phyloP scores from a whole-genome alignment of 306 rosid species.

The Pterocarpus santalinus region DNA sequence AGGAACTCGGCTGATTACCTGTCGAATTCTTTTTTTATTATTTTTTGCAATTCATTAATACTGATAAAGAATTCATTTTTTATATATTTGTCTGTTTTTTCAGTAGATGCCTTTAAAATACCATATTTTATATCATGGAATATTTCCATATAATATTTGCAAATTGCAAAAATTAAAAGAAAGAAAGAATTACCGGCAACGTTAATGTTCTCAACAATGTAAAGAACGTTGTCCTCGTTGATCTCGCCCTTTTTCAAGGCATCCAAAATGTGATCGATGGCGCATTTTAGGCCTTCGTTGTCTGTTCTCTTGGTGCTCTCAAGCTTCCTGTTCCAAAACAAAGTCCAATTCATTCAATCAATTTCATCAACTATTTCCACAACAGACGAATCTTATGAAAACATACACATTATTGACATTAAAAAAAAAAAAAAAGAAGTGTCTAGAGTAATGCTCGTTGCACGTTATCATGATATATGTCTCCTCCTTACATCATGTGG shows the following conservation, averaged over 20 bases:
- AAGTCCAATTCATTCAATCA: background rate
- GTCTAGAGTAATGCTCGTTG: no score
- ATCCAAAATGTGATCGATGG: slow-evolving; percentile 82
- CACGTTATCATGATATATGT: no score
- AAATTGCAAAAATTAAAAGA: background rate
- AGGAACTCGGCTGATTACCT: no score
- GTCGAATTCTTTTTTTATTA: no score
- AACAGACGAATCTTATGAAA: background rate
- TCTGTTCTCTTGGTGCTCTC: slow-evolving; percentile 49
- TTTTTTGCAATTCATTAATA: no score
- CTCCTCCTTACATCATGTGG: no score
- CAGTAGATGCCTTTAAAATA: no score
- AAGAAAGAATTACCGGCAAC: slow-evolving; percentile 71
- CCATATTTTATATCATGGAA: no score
- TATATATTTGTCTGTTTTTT: no score
- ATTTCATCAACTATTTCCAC: background rate
- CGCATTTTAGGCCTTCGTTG: slow-evolving; percentile 73
- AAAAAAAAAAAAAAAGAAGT: background rate
- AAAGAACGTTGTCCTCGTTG: slow-evolving; percentile 84
- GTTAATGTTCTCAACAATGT: slow-evolving; percentile 88
- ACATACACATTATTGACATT: background rate
- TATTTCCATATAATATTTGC: no score
- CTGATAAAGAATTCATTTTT: no score
- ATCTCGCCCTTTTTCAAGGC: slow-evolving; percentile 87
- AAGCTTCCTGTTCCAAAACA: slow-evolving; percentile 57